Evolutionary conservation across 768 basidiomycete species (phyloP), one percentile per base, ranked within the genome.

Genomic region (Collybia nuda): DNA sequence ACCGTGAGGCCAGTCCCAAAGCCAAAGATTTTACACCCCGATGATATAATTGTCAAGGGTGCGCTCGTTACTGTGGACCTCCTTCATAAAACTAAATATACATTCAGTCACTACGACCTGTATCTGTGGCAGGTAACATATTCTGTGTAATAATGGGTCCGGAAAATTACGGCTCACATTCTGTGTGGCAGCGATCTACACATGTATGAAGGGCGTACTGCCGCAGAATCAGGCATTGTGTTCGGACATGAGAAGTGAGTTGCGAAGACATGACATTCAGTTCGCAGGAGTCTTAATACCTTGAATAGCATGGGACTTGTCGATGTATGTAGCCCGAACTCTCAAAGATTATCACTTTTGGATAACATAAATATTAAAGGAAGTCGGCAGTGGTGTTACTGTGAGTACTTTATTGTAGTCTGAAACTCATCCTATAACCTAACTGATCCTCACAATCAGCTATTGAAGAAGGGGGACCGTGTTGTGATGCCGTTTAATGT

Each of bases 401-500:
- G 76, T 76, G 42, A 51, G 71, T 17, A 2, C 22, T 18, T 39
- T 21, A 14, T 46, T 17, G 18, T 9, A 11, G 17, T 47, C 26
- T 7, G 12, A 17, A 40, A 21, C 40, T 15, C 21, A 24, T 15
- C 19, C 2, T 2, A 22, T n/a, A n/a, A n/a, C n/a, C n/a, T n/a
- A 17, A 8, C 28, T 43, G 41, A 53, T 44, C 22, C 36, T 35
- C 15, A 22, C 12, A 18, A 17, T 7, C 45, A 78, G 77, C 67
- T 78, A 7, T 58, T 82, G 38, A 76, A 80, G 64, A 75, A 76
- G 52, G 81, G 80, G 12, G 81, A 82, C 56, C 73, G 81, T 24
- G 79, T 82, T n/a, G 79, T 82, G 19, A 77, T 81, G 72, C 81
- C 79, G 1, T 81, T 81, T 68, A 81, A 81, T 50, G 80, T 82